Evolutionary conservation across 495 filamentous ascomycete species (phyloP).

Genomic region (Entonaema liquescens): DNA sequence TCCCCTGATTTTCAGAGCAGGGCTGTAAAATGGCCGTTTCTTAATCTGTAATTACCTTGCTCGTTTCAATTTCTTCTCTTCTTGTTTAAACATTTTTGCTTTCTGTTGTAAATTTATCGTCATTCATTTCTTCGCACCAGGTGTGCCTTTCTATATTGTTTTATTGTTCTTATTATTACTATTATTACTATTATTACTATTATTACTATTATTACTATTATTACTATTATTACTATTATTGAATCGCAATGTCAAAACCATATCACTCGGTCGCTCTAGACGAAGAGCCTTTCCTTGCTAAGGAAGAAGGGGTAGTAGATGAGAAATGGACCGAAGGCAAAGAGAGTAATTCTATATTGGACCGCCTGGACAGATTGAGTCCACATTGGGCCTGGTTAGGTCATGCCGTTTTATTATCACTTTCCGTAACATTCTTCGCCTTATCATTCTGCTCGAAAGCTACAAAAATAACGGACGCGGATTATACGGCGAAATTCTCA

Average conservation of each 20-base stretch:
- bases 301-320: slow-evolving; percentile 37
- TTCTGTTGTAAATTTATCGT: slow-evolving; percentile 14
- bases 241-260: slow-evolving; percentile 41
- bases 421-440: slow-evolving; percentile 54
- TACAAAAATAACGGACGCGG: slow-evolving; percentile 40
- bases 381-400: slow-evolving; percentile 55
- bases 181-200: not conserved
- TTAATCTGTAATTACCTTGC: slow-evolving; percentile 9
- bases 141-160: slow-evolving; percentile 51
- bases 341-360: slow-evolving; percentile 14
- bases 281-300: slow-evolving; percentile 49
- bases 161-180: slow-evolving; percentile 10
- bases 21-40: slow-evolving; percentile 13
- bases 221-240: slow-evolving; percentile 10
- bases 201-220: slow-evolving; percentile 12
- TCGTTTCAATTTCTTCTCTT: slow-evolving; percentile 15
- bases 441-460: slow-evolving; percentile 50
- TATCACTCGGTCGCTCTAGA: slow-evolving; percentile 50
- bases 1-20: slow-evolving; percentile 11
- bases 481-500: slow-evolving; percentile 40
- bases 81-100: slow-evolving; percentile 10
- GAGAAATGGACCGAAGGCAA: slow-evolving; percentile 32
- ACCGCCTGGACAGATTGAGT: slow-evolving; percentile 24
- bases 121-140: slow-evolving; percentile 50
- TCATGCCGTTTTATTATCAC: slow-evolving; percentile 53